Conservation (phyloP, 2,329 filamentous ascomycete species). For the Penicillium brasilianum region DNA sequence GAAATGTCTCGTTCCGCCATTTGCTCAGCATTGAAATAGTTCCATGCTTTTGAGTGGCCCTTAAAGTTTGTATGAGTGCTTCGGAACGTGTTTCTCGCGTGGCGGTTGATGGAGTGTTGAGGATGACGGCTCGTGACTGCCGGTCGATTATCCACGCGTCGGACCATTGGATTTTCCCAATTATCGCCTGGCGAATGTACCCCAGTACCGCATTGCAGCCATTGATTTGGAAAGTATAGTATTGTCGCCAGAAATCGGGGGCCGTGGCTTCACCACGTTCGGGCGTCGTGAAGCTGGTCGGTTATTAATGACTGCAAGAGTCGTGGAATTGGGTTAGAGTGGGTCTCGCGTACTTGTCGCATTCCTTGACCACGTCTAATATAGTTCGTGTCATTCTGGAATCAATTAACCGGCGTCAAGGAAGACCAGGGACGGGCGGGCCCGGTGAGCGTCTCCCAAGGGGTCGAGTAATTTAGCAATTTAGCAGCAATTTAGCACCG, state of each 20-base stretch:
- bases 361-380: slow-evolving; percentile 1
- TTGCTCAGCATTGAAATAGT: neutral
- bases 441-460: too few relatives aligned
- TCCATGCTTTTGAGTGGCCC: neutral
- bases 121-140: neutral
- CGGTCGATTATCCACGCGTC: neutral
- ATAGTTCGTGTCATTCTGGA: neutral
- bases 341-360: neutral
- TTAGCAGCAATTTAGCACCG: too few relatives aligned
- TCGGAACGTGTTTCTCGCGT: neutral
- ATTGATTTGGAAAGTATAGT: neutral
- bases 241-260: neutral
- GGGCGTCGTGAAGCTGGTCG: neutral
- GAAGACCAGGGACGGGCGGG: neutral
- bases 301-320: neutral
- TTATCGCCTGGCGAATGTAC: neutral
- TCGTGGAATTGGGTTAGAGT: neutral
- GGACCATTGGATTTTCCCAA: neutral
- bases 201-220: neutral
- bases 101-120: neutral
- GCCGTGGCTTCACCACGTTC: neutral
- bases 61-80: neutral
- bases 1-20: neutral
- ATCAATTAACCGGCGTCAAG: neutral
- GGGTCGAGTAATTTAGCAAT: too few relatives aligned